Evolutionary conservation across 441 rosid species (phyloP).

Genomic region (Theobroma grandiflorum): DNA sequence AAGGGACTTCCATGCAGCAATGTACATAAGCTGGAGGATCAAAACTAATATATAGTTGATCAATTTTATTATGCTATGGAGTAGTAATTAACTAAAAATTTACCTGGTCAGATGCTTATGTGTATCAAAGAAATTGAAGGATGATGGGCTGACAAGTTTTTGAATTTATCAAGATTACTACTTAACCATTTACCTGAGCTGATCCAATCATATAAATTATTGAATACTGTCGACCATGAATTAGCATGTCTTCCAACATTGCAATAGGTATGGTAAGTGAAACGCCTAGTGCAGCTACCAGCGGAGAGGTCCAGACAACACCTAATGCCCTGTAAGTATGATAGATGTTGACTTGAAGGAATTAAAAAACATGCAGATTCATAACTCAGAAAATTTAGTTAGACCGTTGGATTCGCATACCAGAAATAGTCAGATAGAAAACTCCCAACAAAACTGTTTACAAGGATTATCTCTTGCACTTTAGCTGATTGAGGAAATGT

Average conservation of each 20-base stretch:
- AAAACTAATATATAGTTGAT: too few relatives aligned
- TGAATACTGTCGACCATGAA: conserved; percentile 39
- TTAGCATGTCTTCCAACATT: conserved; percentile 40
- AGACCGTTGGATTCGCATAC: conserved; percentile 25
- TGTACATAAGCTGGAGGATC: neutral
- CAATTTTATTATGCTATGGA: too few relatives aligned
- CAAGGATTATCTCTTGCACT: conserved; percentile 35
- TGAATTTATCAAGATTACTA: too few relatives aligned
- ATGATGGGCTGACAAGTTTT: neutral
- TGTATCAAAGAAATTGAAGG: neutral
- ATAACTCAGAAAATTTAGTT: neutral
- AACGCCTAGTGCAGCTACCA: conserved; percentile 40
- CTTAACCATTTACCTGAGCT: conserved; percentile 9
- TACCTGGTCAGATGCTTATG: too few relatives aligned
- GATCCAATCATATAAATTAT: conserved; percentile 18
- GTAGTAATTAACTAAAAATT: too few relatives aligned
- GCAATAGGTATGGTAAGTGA: conserved; percentile 44
- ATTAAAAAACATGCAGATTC: neutral
- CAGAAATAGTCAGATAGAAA: conserved; percentile 52
- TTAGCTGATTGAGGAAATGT: conserved; percentile 44
- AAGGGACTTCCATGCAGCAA: neutral
- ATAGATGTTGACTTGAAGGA: neutral
- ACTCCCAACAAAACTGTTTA: conserved; percentile 51
- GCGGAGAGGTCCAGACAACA: conserved; percentile 46
- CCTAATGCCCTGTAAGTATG: conserved; percentile 35